Conservation (phyloP, 2,329 filamentous ascomycete species). For the Capronia americana region DNA sequence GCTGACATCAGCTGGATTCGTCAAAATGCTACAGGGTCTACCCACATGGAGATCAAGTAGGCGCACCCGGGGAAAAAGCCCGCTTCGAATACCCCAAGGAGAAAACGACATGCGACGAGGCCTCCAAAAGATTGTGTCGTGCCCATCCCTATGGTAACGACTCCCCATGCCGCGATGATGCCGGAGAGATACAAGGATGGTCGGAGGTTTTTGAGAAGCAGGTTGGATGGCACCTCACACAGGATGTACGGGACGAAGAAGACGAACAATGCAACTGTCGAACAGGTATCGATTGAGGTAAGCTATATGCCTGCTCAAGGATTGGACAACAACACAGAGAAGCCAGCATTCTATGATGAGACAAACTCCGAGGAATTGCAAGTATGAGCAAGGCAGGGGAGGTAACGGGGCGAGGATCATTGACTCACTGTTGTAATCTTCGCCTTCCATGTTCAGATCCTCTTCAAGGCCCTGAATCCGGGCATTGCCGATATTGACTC, state of each 20-base stretch:
- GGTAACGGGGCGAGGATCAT: conserved; percentile 9
- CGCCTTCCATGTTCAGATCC: conserved; percentile 52
- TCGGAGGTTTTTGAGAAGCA: conserved; percentile 49
- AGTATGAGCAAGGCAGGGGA: background rate
- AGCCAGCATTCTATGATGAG: background rate
- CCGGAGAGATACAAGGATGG: conserved; percentile 21
- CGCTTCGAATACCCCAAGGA: conserved; percentile 45
- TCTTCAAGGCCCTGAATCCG: conserved; percentile 52
- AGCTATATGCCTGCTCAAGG: too few species aligned
- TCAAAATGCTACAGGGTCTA: background rate
- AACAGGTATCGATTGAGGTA: background rate
- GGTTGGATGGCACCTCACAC: conserved; percentile 53
- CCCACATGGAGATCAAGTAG: conserved; percentile 36
- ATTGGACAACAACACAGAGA: background rate
- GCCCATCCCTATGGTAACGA: conserved; percentile 49
- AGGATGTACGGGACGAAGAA: conserved; percentile 40
- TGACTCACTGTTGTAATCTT: conserved; percentile 44
- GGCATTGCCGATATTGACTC: conserved; percentile 54
- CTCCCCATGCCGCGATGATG: conserved; percentile 13
- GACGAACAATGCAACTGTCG: conserved; percentile 37
- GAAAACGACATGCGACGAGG: conserved; percentile 42
- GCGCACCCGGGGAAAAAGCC: conserved; percentile 46
- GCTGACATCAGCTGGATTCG: conserved; percentile 23
- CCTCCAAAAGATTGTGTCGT: conserved; percentile 42
- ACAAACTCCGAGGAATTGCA: conserved; percentile 5